phyloP scores from a whole-genome alignment of 192 early-diverging fungal species.

The Coemansia sp. region DNA sequence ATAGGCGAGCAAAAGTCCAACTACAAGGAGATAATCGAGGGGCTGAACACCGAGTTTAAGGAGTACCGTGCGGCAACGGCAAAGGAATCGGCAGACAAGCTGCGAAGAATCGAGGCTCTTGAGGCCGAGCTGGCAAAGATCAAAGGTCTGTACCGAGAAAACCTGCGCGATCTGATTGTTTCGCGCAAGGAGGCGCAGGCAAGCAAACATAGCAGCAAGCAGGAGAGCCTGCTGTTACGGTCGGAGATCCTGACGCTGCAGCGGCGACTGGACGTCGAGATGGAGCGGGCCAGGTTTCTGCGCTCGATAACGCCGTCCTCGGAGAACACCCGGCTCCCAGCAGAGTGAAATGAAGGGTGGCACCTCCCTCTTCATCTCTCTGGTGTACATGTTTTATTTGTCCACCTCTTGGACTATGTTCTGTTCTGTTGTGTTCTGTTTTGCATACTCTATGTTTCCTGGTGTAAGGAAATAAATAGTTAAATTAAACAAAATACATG shows the following conservation, averaged over 20 bases:
- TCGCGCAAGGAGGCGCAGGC: conserved; percentile 42
- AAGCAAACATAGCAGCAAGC: conserved; percentile 51
- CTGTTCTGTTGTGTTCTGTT: no score
- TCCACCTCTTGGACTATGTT: no score
- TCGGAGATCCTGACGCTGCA: conserved; percentile 53
- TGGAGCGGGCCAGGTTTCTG: conserved; percentile 48
- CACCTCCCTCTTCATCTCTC: no score
- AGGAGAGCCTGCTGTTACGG: conserved; percentile 50
- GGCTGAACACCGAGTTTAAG: conserved; percentile 39
- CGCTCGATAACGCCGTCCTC: conserved; percentile 22
- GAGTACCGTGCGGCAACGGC: conserved; percentile 25
- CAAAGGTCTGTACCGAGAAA: conserved; percentile 49
- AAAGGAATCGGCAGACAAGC: conserved; percentile 21
- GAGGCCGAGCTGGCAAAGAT: conserved; percentile 44
- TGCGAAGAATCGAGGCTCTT: conserved; percentile 32
- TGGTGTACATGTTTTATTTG: no score
- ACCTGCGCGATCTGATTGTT: conserved; percentile 47
- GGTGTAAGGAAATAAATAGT: conserved; percentile 1
- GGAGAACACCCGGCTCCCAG: conserved; percentile 3
- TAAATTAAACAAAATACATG: conserved; percentile 4
- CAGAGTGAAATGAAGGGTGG: neutral
- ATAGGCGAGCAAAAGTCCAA: conserved; percentile 51
- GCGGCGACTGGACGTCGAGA: conserved; percentile 52
- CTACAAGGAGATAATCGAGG: conserved; percentile 50
- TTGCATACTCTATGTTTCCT: neutral